Evolutionary conservation across 345 rosid genomes (phyloP).

Genomic region (Linum tenue): DNA sequence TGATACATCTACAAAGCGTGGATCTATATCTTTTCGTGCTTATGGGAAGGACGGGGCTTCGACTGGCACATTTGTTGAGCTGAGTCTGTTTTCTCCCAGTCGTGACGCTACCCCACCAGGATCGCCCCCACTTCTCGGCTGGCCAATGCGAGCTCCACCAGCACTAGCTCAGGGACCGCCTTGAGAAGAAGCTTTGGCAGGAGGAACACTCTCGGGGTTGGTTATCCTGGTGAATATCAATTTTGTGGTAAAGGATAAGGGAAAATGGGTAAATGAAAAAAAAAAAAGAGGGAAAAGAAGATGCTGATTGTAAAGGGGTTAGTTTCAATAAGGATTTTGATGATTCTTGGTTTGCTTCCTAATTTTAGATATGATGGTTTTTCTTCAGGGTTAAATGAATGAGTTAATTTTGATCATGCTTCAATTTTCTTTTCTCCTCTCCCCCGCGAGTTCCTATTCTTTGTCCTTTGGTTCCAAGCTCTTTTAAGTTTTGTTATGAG

Average conservation of each 20-base stretch:
- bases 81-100: constrained; percentile 61
- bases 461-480: too few species aligned
- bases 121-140: constrained; percentile 45
- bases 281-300: not conserved
- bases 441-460: too few species aligned
- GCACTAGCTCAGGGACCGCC: constrained; percentile 23
- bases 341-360: constrained; percentile 29
- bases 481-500: too few species aligned
- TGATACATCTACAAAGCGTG: constrained; percentile 47
- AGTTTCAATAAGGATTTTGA: constrained; percentile 45
- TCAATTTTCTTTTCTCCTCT: too few species aligned
- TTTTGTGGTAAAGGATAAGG: constrained; percentile 48
- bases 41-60: constrained; percentile 40
- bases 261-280: not conserved
- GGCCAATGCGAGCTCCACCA: constrained; percentile 43
- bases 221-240: constrained; percentile 39
- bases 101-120: constrained; percentile 37
- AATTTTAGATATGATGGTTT: constrained; percentile 36
- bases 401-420: constrained; percentile 15
- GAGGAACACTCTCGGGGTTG: constrained; percentile 13
- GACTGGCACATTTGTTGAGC: constrained; percentile 41
- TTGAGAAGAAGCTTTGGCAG: constrained; percentile 6
- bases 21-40: constrained; percentile 56
- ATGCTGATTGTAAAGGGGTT: constrained; percentile 66
- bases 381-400: constrained; percentile 13